Conservation (phyloP, 768 basidiomycete genomes). For the Suillus ampliporus region DNA sequence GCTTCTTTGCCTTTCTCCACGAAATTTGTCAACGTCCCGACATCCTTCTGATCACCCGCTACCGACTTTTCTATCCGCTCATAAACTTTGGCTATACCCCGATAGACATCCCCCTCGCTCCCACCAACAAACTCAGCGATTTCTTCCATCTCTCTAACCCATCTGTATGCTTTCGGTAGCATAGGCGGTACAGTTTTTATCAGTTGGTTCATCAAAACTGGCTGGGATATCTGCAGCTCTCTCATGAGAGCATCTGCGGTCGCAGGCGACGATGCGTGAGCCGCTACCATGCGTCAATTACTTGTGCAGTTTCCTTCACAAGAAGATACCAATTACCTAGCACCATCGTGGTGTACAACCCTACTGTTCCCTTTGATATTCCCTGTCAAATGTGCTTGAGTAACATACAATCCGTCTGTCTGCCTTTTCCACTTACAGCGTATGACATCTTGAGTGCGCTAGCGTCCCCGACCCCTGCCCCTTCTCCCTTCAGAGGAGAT, state of each 20-base stretch:
- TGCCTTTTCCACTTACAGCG: constrained; percentile 46
- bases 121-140: constrained; percentile 60
- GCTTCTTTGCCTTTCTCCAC: constrained; percentile 50
- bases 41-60: constrained; percentile 44
- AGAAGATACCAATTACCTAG: constrained; percentile 43
- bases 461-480: constrained; percentile 57
- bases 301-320: constrained; percentile 3
- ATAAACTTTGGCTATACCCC: constrained; percentile 53
- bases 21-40: constrained; percentile 47
- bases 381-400: constrained; percentile 42
- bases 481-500: constrained; percentile 51
- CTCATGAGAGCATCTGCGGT: constrained; percentile 61
- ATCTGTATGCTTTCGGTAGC: constrained; percentile 69
- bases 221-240: constrained; percentile 55
- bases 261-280: constrained; percentile 61
- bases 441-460: constrained; percentile 72
- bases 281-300: constrained; percentile 42
- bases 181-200: constrained; percentile 48
- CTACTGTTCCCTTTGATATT: constrained; percentile 59
- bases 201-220: constrained; percentile 47
- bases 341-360: constrained; percentile 60
- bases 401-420: neutral
- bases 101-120: constrained; percentile 49
- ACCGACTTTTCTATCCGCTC: constrained; percentile 48
- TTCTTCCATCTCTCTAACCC: constrained; percentile 69